Base-by-base conservation (phyloP, 2,329 filamentous ascomycete species). In the Drechslerella dactyloides region DNA sequence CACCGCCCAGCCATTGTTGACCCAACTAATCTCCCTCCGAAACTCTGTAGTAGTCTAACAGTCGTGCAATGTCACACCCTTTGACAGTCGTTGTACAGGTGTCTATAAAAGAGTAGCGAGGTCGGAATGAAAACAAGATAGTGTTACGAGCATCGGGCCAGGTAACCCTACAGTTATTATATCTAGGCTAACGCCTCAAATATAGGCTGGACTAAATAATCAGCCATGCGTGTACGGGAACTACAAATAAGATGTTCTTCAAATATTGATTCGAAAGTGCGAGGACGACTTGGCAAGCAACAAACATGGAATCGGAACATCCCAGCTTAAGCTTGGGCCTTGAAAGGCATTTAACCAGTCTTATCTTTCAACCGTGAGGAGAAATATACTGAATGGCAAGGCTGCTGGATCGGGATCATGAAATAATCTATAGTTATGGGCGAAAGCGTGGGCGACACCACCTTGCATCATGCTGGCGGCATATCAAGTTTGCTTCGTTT, bases 401-500 rank as follows among this genome's bases (percentile, higher is more conserved):
- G 54, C 48, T 62, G 50, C 24, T 59, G 64, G 64, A 70, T 70
- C 64, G 64, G 4, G 27, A 33, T 13, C 4, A 44, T 13, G 15
- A 4, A 23, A 10, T 23, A 21, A 21, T 11, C 44, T 19, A 11
- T 19, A 21, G 2, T 11, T 37, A 51, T 58, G 35, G 13, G 50
- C 55, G 35, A 46, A 30, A 46, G 56, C 17, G 19, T 27, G 44
- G 37, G 55, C 23, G 8, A 11, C 2, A 35, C 8, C 11, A 13
- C 46, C 46, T 51, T 17, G 37, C 37, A 42, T 42, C 13, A 15
- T 42, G 37, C 11, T 13, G n/a, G 23, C 46, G 27, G 27, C 27
- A 33, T 33, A 33, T 33, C 50, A 27, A 42, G 66, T 60, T 61
- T 59, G 60, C 54, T 53, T 44, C 63, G 66, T 70, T 55, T 55